phyloP scores from a whole-genome alignment of 2,329 filamentous ascomycete species.

The Fusarium tupiense region DNA sequence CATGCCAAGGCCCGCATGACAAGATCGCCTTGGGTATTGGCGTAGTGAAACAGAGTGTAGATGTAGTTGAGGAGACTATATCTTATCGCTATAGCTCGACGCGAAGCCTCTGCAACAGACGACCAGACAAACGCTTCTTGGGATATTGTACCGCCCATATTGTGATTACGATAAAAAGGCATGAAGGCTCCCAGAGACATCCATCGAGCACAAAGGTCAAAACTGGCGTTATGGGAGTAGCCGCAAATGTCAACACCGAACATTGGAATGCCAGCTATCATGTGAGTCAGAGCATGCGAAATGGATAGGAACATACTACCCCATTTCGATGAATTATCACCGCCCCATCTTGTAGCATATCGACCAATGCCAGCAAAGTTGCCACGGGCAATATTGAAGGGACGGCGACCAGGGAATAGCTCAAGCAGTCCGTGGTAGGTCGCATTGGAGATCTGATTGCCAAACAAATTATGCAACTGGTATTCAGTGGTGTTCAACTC shows the following conservation, averaged over 20 bases:
- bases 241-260: neutral
- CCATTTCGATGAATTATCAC: conserved; percentile 16
- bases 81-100: conserved; percentile 8
- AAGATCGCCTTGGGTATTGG: conserved; percentile 4
- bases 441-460: neutral
- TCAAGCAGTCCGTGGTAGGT: neutral
- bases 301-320: conserved; percentile 10
- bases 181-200: neutral
- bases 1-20: conserved; percentile 2
- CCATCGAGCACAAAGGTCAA: neutral
- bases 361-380: conserved; percentile 14
- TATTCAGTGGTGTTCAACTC: neutral
- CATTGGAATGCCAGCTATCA: neutral
- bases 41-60: conserved; percentile 7
- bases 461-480: neutral
- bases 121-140: neutral
- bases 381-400: conserved; percentile 10
- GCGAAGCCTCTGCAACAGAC: neutral
- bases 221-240: neutral
- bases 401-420: conserved; percentile 1
- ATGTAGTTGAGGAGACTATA: conserved; percentile 19
- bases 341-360: conserved; percentile 9
- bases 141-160: neutral
- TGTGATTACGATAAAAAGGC: neutral
- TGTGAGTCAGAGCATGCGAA: neutral